phyloP scores from a whole-genome alignment of 164 flowering plant genomes.

The Warburgia ugandensis region DNA sequence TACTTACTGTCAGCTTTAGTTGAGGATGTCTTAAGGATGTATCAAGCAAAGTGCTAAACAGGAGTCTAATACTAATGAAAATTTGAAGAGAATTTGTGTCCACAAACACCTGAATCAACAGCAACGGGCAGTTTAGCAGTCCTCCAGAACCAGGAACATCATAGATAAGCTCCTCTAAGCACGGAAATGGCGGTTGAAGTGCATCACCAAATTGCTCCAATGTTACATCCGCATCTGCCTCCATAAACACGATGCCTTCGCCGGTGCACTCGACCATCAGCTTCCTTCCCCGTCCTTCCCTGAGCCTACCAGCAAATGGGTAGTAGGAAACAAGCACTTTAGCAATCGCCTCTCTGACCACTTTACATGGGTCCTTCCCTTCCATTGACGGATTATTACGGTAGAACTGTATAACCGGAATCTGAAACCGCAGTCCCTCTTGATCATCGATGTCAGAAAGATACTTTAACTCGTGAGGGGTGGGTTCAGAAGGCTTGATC shows the following conservation, averaged over 20 bases:
- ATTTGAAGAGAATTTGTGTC: too few species aligned
- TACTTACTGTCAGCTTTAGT: too few species aligned
- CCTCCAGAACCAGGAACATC: conserved; percentile 34
- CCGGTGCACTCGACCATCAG: conserved; percentile 24
- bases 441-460: conserved; percentile 35
- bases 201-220: conserved; percentile 27
- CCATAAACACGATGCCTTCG: conserved; percentile 22
- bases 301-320: conserved; percentile 28
- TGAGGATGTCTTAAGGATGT: too few species aligned
- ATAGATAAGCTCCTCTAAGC: conserved; percentile 29
- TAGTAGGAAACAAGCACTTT: conserved; percentile 29
- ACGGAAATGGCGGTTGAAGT: conserved; percentile 41
- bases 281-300: conserved; percentile 17
- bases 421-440: conserved; percentile 22
- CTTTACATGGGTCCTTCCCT: conserved; percentile 19
- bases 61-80: neutral
- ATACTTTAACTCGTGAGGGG: conserved; percentile 23
- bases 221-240: conserved; percentile 19
- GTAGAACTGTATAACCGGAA: conserved; percentile 20
- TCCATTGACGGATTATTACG: conserved; percentile 1
- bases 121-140: conserved; percentile 18
- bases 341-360: conserved; percentile 18
- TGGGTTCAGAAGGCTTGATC: conserved; percentile 19
- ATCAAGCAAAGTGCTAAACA: too few species aligned
- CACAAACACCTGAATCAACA: conserved; percentile 20